These are phyloP conservation scores for Pyrenopolyporus hunteri DNA, from an alignment of 495 filamentous ascomycete species.

Conservation along the genomic window DNA sequence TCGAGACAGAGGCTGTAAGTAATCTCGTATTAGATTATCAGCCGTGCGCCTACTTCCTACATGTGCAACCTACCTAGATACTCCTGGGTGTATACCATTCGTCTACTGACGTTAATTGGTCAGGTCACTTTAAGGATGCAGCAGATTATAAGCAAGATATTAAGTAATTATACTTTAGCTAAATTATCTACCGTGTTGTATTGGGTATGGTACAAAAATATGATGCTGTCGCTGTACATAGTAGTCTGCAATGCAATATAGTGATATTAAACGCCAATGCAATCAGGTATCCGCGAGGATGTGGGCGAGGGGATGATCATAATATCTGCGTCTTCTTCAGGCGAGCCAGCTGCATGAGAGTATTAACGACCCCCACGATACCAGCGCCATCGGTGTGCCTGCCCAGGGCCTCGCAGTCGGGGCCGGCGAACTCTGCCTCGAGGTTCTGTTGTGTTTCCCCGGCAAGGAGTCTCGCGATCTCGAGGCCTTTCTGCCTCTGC, in stretches of 20 bases:
- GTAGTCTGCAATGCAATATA: constrained; percentile 6
- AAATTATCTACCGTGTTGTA: too few species aligned
- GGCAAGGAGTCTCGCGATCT: constrained; percentile 58
- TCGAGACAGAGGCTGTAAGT: too few species aligned
- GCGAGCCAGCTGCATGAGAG: constrained; percentile 39
- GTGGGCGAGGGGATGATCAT: constrained; percentile 25
- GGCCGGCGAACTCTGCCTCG: constrained; percentile 48
- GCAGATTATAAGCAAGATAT: too few species aligned
- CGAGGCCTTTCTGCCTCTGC: constrained; percentile 61
- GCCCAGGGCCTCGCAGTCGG: constrained; percentile 47
- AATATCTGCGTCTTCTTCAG: constrained; percentile 46
- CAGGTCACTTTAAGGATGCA: too few species aligned
- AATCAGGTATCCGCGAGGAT: constrained; percentile 23
- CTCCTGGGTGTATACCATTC: too few species aligned
- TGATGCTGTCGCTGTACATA: constrained; percentile 2
- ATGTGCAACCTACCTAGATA: too few species aligned
- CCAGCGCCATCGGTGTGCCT: constrained; percentile 44
- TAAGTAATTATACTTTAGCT: neutral
- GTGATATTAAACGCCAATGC: constrained; percentile 20
- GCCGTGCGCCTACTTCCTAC: too few species aligned
- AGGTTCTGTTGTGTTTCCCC: constrained; percentile 54
- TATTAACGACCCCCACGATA: constrained; percentile 42
- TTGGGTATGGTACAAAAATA: constrained; percentile 15
- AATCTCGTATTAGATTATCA: too few species aligned
- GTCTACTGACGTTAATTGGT: too few species aligned